Conservation (phyloP, 2,329 filamentous ascomycete species). For the Hysterium pulicare region DNA sequence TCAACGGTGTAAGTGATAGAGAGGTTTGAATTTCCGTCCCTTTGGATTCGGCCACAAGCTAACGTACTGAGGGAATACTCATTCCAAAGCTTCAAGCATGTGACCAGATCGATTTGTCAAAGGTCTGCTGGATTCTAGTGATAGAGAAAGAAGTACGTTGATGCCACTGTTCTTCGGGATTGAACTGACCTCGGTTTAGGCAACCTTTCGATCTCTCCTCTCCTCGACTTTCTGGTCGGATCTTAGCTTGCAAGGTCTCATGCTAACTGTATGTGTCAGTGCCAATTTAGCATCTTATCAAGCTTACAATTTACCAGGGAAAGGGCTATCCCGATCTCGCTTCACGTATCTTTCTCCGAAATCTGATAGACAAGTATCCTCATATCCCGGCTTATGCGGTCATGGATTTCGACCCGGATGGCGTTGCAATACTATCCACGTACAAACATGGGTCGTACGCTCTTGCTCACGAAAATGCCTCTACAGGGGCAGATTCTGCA, state of each 20-base stretch:
- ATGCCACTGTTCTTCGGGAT: no score
- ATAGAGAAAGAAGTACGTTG: slow-evolving; percentile 74
- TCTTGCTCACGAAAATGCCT: slow-evolving; percentile 57
- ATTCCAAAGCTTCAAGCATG: slow-evolving; percentile 56
- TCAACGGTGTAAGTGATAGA: slow-evolving; percentile 40
- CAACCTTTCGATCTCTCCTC: slow-evolving; percentile 69
- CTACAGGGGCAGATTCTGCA: slow-evolving; percentile 32
- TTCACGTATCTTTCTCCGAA: slow-evolving; percentile 62
- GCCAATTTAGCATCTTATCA: not conserved
- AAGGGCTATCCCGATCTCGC: slow-evolving; percentile 80
- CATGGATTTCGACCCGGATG: slow-evolving; percentile 75
- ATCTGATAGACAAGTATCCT: slow-evolving; percentile 33
- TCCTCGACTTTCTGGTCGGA: slow-evolving; percentile 55
- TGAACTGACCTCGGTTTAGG: no score
- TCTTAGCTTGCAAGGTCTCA: slow-evolving; percentile 55
- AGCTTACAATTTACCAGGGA: slow-evolving; percentile 58
- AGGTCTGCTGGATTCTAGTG: slow-evolving; percentile 63
- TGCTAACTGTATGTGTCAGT: slow-evolving; percentile 63
- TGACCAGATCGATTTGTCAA: slow-evolving; percentile 48
- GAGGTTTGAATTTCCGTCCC: slow-evolving; percentile 32
- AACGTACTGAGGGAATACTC: slow-evolving; percentile 51
- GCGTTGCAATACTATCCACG: slow-evolving; percentile 68
- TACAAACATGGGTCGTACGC: slow-evolving; percentile 68
- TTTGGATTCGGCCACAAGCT: slow-evolving; percentile 4
- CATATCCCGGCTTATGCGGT: slow-evolving; percentile 58